Evolutionary conservation across 208 protist species (phyloP).

Genomic region (Leishmania lainsoni): DNA sequence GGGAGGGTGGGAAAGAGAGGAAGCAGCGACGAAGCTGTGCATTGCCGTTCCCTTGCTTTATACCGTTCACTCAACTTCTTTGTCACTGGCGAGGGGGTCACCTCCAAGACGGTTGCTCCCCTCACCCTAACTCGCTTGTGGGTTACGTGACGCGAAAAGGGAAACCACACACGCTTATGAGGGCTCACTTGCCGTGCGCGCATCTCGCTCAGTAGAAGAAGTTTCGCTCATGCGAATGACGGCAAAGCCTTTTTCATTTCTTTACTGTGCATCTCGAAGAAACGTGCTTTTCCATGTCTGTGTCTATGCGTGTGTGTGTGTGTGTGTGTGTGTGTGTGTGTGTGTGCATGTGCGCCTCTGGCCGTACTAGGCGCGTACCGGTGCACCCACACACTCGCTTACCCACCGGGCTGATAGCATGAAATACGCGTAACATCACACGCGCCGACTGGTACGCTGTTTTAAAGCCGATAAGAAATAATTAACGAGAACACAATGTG

Average conservation of each 20-base stretch:
- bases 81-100: background rate
- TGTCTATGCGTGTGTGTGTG: background rate
- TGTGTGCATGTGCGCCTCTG: background rate
- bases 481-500: background rate
- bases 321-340: too few species aligned
- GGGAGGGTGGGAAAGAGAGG: background rate
- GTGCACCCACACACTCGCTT: background rate
- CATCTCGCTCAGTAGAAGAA: background rate
- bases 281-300: background rate
- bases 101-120: background rate
- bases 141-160: background rate
- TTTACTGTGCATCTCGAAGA: background rate
- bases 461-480: background rate
- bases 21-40: background rate
- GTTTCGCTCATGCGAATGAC: background rate
- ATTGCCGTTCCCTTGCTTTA: background rate
- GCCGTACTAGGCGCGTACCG: too few species aligned
- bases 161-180: background rate
- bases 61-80: conserved; percentile 1
- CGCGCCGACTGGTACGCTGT: background rate
- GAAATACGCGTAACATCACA: background rate
- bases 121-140: background rate
- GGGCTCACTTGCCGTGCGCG: background rate
- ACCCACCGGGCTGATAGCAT: background rate
- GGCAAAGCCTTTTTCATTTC: background rate